phyloP scores from a whole-genome alignment of 1,284 basidiomycete genomes.

The Rhodotorula sp. region DNA sequence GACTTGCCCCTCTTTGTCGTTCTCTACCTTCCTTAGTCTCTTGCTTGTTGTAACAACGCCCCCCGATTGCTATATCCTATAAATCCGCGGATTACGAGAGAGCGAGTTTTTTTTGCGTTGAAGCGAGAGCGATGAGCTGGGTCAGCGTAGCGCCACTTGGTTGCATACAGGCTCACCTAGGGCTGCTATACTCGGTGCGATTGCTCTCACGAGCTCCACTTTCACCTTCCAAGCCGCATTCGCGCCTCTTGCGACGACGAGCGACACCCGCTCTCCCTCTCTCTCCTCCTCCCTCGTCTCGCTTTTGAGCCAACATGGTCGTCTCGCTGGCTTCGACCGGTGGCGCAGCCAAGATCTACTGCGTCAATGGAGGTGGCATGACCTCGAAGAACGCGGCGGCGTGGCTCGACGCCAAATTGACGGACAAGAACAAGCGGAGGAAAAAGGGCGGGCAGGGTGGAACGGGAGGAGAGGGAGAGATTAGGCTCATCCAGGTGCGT shows the following conservation, averaged over 20 bases:
- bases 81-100: neutral
- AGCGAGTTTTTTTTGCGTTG: too few relatives aligned
- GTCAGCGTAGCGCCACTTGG: too few relatives aligned
- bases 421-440: constrained; percentile 39
- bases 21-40: neutral
- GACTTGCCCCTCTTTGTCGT: too few relatives aligned
- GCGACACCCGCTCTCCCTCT: neutral
- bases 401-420: constrained; percentile 41
- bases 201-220: neutral
- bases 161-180: too few relatives aligned
- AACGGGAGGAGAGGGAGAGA: constrained; percentile 41
- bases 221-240: neutral
- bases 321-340: constrained; percentile 43
- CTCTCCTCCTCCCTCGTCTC: neutral
- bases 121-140: too few relatives aligned
- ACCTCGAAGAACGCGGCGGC: constrained; percentile 42
- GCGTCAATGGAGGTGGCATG: constrained; percentile 43
- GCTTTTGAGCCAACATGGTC: constrained; percentile 35
- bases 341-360: constrained; percentile 42
- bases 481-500: constrained; percentile 44
- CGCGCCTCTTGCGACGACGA: neutral
- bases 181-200: too few relatives aligned
- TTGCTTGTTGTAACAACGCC: constrained; percentile 10
- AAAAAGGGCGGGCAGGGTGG: constrained; percentile 41
- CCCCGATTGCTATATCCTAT: too few relatives aligned